Evolutionary conservation across 306 rosid species (phyloP), one percentile per base, ranked within the genome.

Genomic region (Trifolium fragiferum): DNA sequence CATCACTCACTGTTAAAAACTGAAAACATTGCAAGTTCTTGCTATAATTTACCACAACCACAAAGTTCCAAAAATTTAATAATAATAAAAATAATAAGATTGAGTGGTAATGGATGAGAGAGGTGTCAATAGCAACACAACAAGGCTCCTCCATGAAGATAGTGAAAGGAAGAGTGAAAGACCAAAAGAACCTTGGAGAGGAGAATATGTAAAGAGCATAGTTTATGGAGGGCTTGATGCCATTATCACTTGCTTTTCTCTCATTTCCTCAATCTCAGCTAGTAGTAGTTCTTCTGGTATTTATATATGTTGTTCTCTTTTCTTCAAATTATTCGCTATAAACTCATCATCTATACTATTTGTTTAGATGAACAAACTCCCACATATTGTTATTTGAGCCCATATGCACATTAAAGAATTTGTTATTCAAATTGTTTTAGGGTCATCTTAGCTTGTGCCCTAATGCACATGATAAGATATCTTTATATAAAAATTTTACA

Each of bases 131-230:
- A 40, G 58, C 76, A 55, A 66, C 23, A 20, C 61, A 41, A 20
- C 61, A 41, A 46, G 80, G 33, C 80, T 85, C 18, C 72, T 70
- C 75, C 72, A 8, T 27, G 65, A 30, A 37, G 61, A 13, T 25
- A 37, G 27, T 32, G 68, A 51, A 30, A 50, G 68, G 38, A n/a
- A 35, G 3, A 60, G 76, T 19, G 78, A 72, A 37, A 85, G 93
- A n/a, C 91, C 96, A 69, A 87, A 72, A 68, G 82, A 87, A 74
- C 88, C 90, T 10, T 84, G 88, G 90, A 85, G 70, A 38, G 87
- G 82, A 66, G 80, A 82, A 71, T 70, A 78, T 74, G 89, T 57
- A 3, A 82, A 85, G 75, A 84, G 89, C 76, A 72, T 84, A 54
- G 78, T 85, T 51, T 85, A 82, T 55, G 87, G 68, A 10, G 90